These are phyloP conservation scores for Setomelanomma holmii DNA, from an alignment of 2,329 filamentous ascomycete genomes.

Conservation along the genomic window DNA sequence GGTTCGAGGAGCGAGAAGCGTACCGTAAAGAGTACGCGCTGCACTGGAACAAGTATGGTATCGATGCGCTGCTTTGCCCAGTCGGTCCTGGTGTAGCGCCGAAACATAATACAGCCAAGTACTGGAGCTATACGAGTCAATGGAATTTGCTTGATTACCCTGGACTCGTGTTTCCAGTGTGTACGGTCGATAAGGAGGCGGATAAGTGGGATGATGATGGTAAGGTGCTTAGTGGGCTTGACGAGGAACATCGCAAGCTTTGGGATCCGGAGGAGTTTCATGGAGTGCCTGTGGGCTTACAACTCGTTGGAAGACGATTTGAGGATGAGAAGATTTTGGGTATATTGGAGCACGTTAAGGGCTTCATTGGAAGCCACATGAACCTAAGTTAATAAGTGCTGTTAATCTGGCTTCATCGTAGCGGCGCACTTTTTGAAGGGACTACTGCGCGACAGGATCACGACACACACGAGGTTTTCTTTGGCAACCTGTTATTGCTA, in stretches of 20 bases:
- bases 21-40: conserved; percentile 55
- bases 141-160: conserved; percentile 77
- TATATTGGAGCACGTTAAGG: conserved; percentile 46
- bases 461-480: too few relatives aligned
- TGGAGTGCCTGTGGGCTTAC: conserved; percentile 60
- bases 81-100: conserved; percentile 63
- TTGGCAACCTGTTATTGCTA: too few relatives aligned
- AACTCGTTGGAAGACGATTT: conserved; percentile 61
- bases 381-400: not conserved
- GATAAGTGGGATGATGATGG: conserved; percentile 49
- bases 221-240: conserved; percentile 53
- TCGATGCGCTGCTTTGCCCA: conserved; percentile 70
- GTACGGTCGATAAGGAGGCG: conserved; percentile 49
- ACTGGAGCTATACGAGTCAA: conserved; percentile 71
- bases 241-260: conserved; percentile 56
- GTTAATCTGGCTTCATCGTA: too few relatives aligned
- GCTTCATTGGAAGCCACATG: conserved; percentile 37
- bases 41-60: conserved; percentile 51
- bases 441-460: too few relatives aligned
- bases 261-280: conserved; percentile 58
- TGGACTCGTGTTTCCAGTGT: conserved; percentile 65
- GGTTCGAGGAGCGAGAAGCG: conserved; percentile 51
- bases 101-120: conserved; percentile 60
- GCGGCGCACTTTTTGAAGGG: too few relatives aligned
- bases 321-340: conserved; percentile 63